Evolutionary conservation across 1,284 basidiomycete genomes (phyloP).

Genomic region (Lentinus polychrous): DNA sequence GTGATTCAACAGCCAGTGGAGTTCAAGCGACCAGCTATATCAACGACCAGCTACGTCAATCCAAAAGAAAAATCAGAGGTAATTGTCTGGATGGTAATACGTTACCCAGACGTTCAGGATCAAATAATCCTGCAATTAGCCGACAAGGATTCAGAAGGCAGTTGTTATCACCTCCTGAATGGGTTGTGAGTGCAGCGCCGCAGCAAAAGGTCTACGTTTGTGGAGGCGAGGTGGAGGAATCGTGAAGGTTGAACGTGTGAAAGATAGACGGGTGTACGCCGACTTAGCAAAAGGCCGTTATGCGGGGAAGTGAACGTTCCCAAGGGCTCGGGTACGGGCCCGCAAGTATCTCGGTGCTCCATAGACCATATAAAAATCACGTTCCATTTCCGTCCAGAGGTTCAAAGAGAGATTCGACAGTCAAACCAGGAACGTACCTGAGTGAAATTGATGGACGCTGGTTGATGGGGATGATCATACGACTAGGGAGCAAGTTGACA

Average conservation of each 20-base stretch:
- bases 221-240: conserved; percentile 2
- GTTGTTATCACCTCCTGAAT: neutral
- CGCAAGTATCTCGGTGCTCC: conserved; percentile 5
- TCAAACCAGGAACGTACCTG: neutral
- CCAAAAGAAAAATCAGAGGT: no score
- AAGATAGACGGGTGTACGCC: neutral
- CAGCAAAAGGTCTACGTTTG: neutral
- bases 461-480: neutral
- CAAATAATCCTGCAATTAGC: neutral
- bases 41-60: no score
- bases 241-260: conserved; percentile 1
- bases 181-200: neutral
- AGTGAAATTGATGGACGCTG: neutral
- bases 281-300: neutral
- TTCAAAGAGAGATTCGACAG: conserved; percentile 1
- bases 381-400: neutral
- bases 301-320: conserved; percentile 4
- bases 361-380: conserved; percentile 1
- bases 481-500: neutral
- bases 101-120: no score
- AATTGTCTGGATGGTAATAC: no score
- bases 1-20: no score
- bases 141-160: neutral
- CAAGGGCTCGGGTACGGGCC: neutral
- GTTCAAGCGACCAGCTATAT: no score